These are phyloP conservation scores for Chrysoporthe deuterocubensis DNA, from an alignment of 2,329 filamentous ascomycete species.

Conservation along the genomic window DNA sequence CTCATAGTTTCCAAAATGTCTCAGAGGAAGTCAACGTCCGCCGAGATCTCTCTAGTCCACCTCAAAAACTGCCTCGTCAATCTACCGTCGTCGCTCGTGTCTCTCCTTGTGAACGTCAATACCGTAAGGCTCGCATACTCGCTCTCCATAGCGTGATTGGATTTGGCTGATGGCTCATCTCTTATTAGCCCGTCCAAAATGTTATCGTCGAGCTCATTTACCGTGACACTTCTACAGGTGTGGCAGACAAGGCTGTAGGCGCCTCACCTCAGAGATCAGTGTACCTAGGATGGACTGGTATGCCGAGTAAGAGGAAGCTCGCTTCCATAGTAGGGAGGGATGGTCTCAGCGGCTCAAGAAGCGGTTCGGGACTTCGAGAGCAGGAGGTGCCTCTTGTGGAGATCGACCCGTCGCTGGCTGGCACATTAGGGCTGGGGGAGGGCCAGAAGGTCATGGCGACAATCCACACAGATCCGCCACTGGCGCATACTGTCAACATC, in stretches of 20 bases:
- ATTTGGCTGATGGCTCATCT: conserved; percentile 31
- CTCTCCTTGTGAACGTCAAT: conserved; percentile 85
- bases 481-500: conserved; percentile 94
- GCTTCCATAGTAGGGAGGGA: conserved; percentile 75
- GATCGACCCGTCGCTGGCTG: conserved; percentile 83
- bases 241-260: conserved; percentile 47
- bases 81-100: conserved; percentile 81
- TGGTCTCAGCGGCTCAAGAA: conserved; percentile 65
- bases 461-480: conserved; percentile 86
- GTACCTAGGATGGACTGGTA: conserved; percentile 95
- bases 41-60: conserved; percentile 83
- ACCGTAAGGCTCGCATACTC: conserved; percentile 63
- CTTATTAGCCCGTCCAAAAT: conserved; percentile 81
- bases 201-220: conserved; percentile 91
- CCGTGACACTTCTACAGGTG: conserved; percentile 56
- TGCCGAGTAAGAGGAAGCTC: conserved; percentile 87
- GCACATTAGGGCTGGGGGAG: conserved; percentile 75
- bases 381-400: conserved; percentile 81
- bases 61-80: conserved; percentile 96
- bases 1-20: conserved; percentile 37
- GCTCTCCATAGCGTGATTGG: not conserved
- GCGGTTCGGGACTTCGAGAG: conserved; percentile 63
- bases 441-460: conserved; percentile 75
- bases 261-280: conserved; percentile 65
- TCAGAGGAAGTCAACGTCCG: conserved; percentile 60